These are phyloP conservation scores for Yamadazyma olivae DNA, from an alignment of 805 yeast genomes.

Conservation along the genomic window DNA sequence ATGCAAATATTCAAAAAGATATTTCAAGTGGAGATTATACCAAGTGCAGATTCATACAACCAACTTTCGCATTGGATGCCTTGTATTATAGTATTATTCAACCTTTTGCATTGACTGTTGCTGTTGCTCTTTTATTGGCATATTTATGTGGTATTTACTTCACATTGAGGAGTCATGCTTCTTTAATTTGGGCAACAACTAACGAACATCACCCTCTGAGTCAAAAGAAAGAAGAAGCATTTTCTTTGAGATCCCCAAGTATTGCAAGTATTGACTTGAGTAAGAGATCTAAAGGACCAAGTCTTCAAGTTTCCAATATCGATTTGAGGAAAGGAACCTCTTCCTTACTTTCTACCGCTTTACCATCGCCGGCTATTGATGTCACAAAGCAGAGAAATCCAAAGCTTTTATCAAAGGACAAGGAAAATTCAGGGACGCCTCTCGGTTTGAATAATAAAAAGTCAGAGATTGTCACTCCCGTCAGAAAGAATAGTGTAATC, in stretches of 20 bases:
- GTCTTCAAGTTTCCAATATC: neutral
- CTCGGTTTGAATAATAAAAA: conserved; percentile 5
- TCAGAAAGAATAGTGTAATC: neutral
- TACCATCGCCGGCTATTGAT: conserved; percentile 16
- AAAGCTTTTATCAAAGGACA: neutral
- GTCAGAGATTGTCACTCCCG: neutral
- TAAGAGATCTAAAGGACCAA: conserved; percentile 6
- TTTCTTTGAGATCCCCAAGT: conserved; percentile 34
- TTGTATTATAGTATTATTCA: conserved; percentile 66
- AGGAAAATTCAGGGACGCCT: neutral
- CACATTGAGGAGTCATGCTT: conserved; percentile 94
- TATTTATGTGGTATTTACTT: conserved; percentile 88
- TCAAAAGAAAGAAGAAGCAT: conserved; percentile 22
- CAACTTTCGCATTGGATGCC: conserved; percentile 65
- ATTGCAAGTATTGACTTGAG: conserved; percentile 23
- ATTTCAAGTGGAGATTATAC: conserved; percentile 46
- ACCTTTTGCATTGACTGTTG: conserved; percentile 82
- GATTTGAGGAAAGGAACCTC: conserved; percentile 1
- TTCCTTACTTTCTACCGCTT: conserved; percentile 7
- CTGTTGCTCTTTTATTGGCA: conserved; percentile 74
- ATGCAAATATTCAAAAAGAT: conserved; percentile 1
- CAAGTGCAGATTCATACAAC: conserved; percentile 74
- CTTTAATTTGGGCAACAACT: conserved; percentile 82
- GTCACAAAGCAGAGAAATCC: neutral
- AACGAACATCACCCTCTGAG: conserved; percentile 25